Percentiles rank a stretch among this genome's conserved stretches.
Evolutionary conservation across 768 basidiomycete species (phyloP).

Genomic region (Tulasnella sp.): DNA sequence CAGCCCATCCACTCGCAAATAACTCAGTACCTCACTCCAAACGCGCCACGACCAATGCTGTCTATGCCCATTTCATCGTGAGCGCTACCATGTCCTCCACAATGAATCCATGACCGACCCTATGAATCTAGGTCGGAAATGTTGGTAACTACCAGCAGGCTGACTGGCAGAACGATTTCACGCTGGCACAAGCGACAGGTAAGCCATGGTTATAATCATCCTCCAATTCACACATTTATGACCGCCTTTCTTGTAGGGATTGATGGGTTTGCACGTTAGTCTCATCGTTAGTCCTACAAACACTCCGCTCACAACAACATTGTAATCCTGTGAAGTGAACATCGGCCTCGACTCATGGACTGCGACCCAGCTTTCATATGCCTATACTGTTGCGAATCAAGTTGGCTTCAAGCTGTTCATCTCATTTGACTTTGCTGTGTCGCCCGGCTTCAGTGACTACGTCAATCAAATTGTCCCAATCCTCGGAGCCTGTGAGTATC

Average conservation of each 20-base stretch:
- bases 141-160: no score
- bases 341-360: conserved; percentile 27
- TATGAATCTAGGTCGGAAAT: no score
- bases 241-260: no score
- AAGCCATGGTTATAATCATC: no score
- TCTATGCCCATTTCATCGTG: no score
- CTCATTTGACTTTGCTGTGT: conserved; percentile 26
- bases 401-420: conserved; percentile 25
- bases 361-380: conserved; percentile 24
- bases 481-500: conserved; percentile 17
- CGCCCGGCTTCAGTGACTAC: conserved; percentile 13
- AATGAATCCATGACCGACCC: no score
- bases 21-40: not conserved
- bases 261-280: no score
- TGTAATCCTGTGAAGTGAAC: conserved; percentile 18
- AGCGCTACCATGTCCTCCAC: no score
- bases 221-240: not conserved
- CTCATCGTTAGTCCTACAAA: no score
- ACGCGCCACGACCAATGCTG: not conserved
- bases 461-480: conserved; percentile 16
- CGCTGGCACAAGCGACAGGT: no score
- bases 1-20: conserved; percentile 24
- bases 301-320: no score
- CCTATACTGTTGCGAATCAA: conserved; percentile 23
- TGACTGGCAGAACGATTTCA: no score